Base-by-base conservation (phyloP, 1,284 basidiomycete species). In the Ustilago nuda region DNA sequence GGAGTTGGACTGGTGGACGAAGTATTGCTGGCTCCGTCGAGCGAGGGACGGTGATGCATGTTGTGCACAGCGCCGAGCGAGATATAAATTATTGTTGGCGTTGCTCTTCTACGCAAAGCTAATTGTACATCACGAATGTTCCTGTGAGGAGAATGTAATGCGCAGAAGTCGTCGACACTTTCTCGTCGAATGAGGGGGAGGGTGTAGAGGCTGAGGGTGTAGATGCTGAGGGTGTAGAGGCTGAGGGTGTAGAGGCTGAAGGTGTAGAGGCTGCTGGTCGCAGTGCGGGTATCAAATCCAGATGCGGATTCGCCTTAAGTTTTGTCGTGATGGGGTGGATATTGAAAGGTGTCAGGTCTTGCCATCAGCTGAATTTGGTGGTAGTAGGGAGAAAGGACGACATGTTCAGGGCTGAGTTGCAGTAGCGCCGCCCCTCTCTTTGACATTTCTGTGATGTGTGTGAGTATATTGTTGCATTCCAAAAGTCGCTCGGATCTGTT, bases 41-140 rank as follows among this genome's bases (percentile, higher is more conserved):
- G 62, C 8, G 62, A 65, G 37, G 59, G 59, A 52, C 62, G 68
- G 8, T 48, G 9, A 17, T 55, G 56, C 67, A 69, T 69, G 60
- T 4, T 55, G 36, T 6, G 27, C 9, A 30, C n/a, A 0, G 1
- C 4, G 6, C 27, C 45, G 43, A 45, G 7, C 43, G 43, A 6
- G 43, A 45, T 19, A 2, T 9, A 19, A 3, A 5, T 45, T 11
- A 19, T 45, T 23, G 19, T 41, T 45, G 43, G 7, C 7, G 43
- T 17, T 45, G n/a, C n/a, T 19, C 43, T n/a, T 8, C n/a, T n/a
- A 15, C 13, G 43, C 43, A 45, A 45, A 45, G 43, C 43, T 45
- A 1, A 1, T 45, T 19, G 19, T 19, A 27, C 43, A 45, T 45
- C 19, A 45, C n/a, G n/a, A 11, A 7, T 19, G 7, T 19, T 19